phyloP scores from a whole-genome alignment of 1,284 basidiomycete genomes.

The Vanrija humicola region DNA sequence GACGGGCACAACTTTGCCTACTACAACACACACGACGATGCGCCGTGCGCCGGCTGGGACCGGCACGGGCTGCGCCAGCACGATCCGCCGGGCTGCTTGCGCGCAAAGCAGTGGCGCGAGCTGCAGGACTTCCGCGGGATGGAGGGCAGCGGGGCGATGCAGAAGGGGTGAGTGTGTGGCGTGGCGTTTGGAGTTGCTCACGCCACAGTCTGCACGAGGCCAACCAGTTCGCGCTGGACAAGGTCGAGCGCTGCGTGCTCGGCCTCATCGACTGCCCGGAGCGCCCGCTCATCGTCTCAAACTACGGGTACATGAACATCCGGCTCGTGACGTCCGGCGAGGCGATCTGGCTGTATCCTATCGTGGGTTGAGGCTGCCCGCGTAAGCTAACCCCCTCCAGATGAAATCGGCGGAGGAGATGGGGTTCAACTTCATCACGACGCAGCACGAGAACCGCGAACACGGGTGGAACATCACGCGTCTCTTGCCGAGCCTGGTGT shows the following conservation, averaged over 20 bases:
- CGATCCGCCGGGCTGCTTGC: constrained; percentile 30
- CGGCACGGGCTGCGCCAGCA: constrained; percentile 10
- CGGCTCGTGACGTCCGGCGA: constrained; percentile 27
- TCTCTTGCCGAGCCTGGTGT: background rate
- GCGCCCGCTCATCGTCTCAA: constrained; percentile 32
- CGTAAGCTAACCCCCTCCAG: background rate
- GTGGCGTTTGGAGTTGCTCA: background rate
- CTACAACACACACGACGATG: background rate
- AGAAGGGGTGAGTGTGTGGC: background rate
- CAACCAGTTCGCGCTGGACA: constrained; percentile 12
- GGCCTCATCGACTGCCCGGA: constrained; percentile 24
- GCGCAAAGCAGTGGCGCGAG: constrained; percentile 36
- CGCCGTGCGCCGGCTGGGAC: constrained; percentile 21
- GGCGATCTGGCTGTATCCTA: constrained; percentile 28
- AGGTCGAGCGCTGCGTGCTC: constrained; percentile 29
- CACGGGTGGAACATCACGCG: constrained; percentile 2
- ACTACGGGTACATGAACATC: constrained; percentile 35
- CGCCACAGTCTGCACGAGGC: constrained; percentile 11
- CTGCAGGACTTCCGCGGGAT: constrained; percentile 18
- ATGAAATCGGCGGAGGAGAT: background rate
- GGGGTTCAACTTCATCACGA: background rate
- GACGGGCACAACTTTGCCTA: no score
- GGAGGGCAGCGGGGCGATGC: background rate
- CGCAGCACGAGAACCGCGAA: background rate
- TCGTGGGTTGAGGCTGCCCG: constrained; percentile 17